These are phyloP conservation scores for Theobroma cacao DNA, from an alignment of 345 rosid species.

Conservation along the genomic window DNA sequence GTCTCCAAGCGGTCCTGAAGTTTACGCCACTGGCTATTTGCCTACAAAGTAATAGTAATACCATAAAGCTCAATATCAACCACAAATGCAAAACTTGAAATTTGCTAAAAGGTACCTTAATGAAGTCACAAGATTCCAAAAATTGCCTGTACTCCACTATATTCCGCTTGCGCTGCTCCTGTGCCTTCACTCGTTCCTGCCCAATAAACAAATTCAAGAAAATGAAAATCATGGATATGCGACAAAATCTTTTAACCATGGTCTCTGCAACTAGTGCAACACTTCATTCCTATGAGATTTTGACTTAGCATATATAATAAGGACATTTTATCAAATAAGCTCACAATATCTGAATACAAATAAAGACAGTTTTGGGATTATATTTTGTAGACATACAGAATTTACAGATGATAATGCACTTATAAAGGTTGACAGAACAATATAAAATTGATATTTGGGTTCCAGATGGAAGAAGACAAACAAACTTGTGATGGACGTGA, in stretches of 20 bases:
- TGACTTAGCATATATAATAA: neutral
- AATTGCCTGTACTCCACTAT: constrained; percentile 66
- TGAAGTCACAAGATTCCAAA: constrained; percentile 87
- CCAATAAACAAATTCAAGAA: neutral
- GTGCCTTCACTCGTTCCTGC: constrained; percentile 71
- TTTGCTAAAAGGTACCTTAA: constrained; percentile 53
- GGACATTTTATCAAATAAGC: neutral
- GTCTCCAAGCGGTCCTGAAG: constrained; percentile 90
- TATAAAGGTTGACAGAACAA: neutral
- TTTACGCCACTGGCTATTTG: constrained; percentile 95
- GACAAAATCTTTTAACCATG: neutral
- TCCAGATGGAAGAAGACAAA: constrained; percentile 6
- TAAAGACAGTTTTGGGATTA: neutral
- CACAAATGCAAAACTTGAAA: constrained; percentile 16
- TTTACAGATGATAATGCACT: neutral
- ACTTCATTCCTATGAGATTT: neutral
- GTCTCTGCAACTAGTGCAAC: too few relatives aligned
- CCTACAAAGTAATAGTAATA: constrained; percentile 35
- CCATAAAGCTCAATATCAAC: neutral
- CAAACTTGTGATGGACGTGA: neutral
- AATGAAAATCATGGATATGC: neutral
- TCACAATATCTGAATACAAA: neutral
- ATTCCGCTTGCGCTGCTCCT: constrained; percentile 75
- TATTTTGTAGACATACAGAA: neutral
- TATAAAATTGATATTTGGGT: neutral